Conservation (phyloP, 805 yeast species). For the Ogataea pini region DNA sequence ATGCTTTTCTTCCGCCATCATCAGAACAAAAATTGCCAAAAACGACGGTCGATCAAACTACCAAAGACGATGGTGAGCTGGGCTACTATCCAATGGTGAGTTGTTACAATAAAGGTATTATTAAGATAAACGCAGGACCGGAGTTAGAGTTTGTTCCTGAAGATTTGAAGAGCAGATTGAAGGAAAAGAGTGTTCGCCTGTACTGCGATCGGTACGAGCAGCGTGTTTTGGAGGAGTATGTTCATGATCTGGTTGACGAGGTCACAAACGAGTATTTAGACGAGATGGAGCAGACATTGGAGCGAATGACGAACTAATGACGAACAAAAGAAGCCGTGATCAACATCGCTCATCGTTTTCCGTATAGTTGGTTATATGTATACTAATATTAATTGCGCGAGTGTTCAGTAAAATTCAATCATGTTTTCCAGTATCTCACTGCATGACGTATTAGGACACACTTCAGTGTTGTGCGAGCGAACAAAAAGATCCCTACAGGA, state of each 20-base stretch:
- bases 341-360: no score
- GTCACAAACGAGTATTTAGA: slow-evolving; percentile 63
- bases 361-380: no score
- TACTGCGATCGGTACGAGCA: slow-evolving; percentile 65
- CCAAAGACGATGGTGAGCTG: slow-evolving; percentile 74
- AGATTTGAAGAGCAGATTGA: slow-evolving; percentile 31
- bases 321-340: background rate
- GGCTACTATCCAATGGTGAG: slow-evolving; percentile 94
- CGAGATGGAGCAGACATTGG: slow-evolving; percentile 17
- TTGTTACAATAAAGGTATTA: slow-evolving; percentile 77
- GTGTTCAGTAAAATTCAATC: slow-evolving; percentile 15
- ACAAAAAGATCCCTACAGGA: slow-evolving; percentile 46
- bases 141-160: slow-evolving; percentile 51
- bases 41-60: slow-evolving; percentile 22
- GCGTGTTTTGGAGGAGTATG: slow-evolving; percentile 74
- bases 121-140: slow-evolving; percentile 68
- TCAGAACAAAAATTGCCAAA: slow-evolving; percentile 50
- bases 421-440: slow-evolving; percentile 17
- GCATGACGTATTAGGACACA: slow-evolving; percentile 38
- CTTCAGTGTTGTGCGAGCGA: slow-evolving; percentile 31
- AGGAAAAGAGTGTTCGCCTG: slow-evolving; percentile 42
- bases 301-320: slow-evolving; percentile 15
- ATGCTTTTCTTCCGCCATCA: slow-evolving; percentile 78
- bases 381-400: no score
- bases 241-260: slow-evolving; percentile 85